phyloP scores from a whole-genome alignment of 2,329 filamentous ascomycete species.

The Apiospora arundinis region DNA sequence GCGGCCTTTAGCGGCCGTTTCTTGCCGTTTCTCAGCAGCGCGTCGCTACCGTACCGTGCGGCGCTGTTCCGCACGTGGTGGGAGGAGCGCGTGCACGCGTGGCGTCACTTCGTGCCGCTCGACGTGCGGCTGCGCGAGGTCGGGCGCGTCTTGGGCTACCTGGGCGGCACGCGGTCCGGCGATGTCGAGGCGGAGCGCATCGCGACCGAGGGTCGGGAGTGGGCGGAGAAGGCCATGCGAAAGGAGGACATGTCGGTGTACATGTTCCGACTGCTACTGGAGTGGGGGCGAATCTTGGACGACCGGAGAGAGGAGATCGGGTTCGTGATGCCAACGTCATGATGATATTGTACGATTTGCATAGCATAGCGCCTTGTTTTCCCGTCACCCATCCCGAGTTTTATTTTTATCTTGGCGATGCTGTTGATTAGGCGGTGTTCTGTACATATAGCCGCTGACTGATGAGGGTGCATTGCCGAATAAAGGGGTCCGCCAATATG shows the following conservation, averaged over 20 bases:
- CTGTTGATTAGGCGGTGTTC: too few species aligned
- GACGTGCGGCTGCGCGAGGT: constrained; percentile 48
- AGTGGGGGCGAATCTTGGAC: constrained; percentile 51
- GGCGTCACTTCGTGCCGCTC: constrained; percentile 69
- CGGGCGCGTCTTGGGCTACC: constrained; percentile 37
- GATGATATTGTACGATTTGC: neutral
- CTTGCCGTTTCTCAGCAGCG: constrained; percentile 56
- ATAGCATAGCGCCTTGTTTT: neutral
- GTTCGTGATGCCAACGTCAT: constrained; percentile 30
- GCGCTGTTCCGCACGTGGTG: constrained; percentile 71
- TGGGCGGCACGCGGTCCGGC: constrained; percentile 31
- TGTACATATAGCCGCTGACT: too few species aligned
- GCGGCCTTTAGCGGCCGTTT: constrained; percentile 57
- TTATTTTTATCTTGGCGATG: too few species aligned
- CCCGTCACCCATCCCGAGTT: too few species aligned
- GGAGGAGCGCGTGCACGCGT: constrained; percentile 64
- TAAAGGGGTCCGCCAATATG: neutral
- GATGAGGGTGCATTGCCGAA: neutral
- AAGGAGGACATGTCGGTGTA: constrained; percentile 66
- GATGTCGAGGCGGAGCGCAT: constrained; percentile 53
- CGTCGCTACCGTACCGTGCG: constrained; percentile 61
- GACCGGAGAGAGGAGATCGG: constrained; percentile 46
- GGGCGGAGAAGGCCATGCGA: constrained; percentile 60
- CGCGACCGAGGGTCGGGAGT: constrained; percentile 58
- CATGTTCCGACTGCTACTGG: constrained; percentile 58